Evolutionary conservation across 129 eudicot species (phyloP).

Genomic region (Sambucus nigra): DNA sequence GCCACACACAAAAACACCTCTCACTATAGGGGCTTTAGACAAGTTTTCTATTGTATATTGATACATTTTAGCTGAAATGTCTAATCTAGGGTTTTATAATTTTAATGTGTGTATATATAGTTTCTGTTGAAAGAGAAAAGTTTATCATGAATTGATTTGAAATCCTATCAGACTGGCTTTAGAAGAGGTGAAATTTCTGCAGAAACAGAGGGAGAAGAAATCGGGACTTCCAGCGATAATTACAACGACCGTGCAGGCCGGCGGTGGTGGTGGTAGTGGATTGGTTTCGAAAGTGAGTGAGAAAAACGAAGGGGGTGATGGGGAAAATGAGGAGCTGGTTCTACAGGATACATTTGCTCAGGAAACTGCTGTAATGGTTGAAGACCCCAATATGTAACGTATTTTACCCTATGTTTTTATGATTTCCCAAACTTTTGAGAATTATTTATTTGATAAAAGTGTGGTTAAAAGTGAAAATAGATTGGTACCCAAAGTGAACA

Average conservation of each 20-base stretch:
- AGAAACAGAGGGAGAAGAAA: slow-evolving; percentile 81
- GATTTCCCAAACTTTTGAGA: slow-evolving; percentile 11
- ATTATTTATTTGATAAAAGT: no score
- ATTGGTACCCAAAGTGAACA: no score
- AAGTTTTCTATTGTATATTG: no score
- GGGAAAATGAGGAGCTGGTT: slow-evolving; percentile 92
- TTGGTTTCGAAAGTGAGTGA: slow-evolving; percentile 42
- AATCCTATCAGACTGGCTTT: slow-evolving; percentile 45
- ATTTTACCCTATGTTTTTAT: slow-evolving; percentile 3
- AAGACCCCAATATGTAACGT: slow-evolving; percentile 90
- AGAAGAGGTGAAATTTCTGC: slow-evolving; percentile 87
- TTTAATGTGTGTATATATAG: not conserved
- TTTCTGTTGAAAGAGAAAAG: not conserved
- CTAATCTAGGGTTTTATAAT: slow-evolving; percentile 17
- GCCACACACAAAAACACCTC: no score
- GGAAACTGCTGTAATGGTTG: slow-evolving; percentile 97
- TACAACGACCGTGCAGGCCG: slow-evolving; percentile 25
- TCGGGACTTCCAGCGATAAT: slow-evolving; percentile 65
- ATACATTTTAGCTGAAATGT: not conserved
- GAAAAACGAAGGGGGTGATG: slow-evolving; percentile 57
- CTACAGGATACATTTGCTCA: slow-evolving; percentile 98
- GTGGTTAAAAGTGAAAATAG: no score
- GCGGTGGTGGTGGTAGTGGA: slow-evolving; percentile 20
- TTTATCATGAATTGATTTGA: slow-evolving; percentile 1
- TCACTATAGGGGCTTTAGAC: no score